Percentiles rank a stretch among this genome's conserved stretches.
Conservation (phyloP, 805 yeast species). For the Ogataea paradorogensis region DNA sequence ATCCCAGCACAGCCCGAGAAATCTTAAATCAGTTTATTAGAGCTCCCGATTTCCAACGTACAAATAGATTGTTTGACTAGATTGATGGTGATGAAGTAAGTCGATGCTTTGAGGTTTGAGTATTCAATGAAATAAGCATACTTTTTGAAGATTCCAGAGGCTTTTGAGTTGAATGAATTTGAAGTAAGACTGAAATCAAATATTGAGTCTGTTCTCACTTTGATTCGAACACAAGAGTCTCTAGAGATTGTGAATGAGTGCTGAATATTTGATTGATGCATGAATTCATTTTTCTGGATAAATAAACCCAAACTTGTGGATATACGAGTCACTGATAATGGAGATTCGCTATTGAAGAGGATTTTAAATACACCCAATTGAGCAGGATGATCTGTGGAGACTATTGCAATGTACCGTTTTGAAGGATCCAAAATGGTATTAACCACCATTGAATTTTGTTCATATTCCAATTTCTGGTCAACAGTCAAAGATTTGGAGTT, state of each 20-base stretch:
- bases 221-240: not conserved
- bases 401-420: slow-evolving; percentile 43
- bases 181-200: not conserved
- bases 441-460: slow-evolving; percentile 24
- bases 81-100: not conserved
- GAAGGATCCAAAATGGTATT: slow-evolving; percentile 28
- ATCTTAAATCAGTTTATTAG: not conserved
- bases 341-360: slow-evolving; percentile 24
- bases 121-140: slow-evolving; percentile 2
- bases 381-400: slow-evolving; percentile 43
- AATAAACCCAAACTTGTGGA: slow-evolving; percentile 14
- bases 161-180: not conserved
- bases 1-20: slow-evolving; percentile 4
- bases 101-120: not conserved
- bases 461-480: slow-evolving; percentile 34
- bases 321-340: slow-evolving; percentile 8
- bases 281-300: not conserved
- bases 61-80: not conserved
- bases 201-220: not conserved
- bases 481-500: slow-evolving; percentile 30
- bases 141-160: not conserved
- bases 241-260: slow-evolving; percentile 3
- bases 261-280: not conserved
- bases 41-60: slow-evolving; percentile 5
- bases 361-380: slow-evolving; percentile 33